Conservation (phyloP, 805 yeast species). For the Vanderwaltozyma polyspora region DNA sequence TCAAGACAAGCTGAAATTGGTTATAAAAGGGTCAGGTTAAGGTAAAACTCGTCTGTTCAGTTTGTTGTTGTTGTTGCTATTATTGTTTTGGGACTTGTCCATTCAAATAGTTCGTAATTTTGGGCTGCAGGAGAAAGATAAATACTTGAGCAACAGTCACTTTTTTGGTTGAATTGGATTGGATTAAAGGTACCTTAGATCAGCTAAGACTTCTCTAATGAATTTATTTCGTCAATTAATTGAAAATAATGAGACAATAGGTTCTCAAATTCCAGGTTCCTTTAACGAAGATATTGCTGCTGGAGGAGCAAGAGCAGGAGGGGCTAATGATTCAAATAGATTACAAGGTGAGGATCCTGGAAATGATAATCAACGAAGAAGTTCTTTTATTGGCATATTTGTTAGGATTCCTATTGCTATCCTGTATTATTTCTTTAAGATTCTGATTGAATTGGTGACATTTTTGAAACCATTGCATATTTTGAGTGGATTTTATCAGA, state of each 20-base stretch:
- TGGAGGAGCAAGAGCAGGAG: background rate
- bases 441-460: slow-evolving; percentile 4
- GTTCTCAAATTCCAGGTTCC: slow-evolving; percentile 1
- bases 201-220: slow-evolving; percentile 1
- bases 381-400: background rate
- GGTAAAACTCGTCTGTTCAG: no score
- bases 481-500: slow-evolving; percentile 15
- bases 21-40: no score
- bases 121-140: no score
- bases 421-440: slow-evolving; percentile 10
- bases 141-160: no score
- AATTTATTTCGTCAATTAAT: slow-evolving; percentile 1
- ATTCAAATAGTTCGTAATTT: no score
- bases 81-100: no score
- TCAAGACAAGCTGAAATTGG: no score
- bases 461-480: slow-evolving; percentile 15
- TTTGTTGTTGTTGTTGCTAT: no score
- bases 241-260: background rate
- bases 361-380: no score
- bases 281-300: background rate
- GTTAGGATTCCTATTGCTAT: slow-evolving; percentile 7
- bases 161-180: no score
- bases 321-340: background rate
- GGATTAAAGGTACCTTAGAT: no score
- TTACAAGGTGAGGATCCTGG: background rate